These are phyloP conservation scores for Psilocybe sp. DNA, from an alignment of 768 basidiomycete species.

Conservation along the genomic window DNA sequence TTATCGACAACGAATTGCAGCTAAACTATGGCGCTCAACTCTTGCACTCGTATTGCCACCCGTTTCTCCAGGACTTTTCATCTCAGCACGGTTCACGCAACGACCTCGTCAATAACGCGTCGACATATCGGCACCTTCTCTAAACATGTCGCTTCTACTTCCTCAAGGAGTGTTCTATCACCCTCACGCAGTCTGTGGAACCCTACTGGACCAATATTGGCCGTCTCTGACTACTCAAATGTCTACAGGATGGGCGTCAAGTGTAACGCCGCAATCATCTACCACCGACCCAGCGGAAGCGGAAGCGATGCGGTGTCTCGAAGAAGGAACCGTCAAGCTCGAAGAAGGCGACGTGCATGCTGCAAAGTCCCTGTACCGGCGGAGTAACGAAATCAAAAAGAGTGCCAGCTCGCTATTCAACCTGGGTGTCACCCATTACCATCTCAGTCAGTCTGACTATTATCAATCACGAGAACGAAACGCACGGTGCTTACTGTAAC, in stretches of 20 bases:
- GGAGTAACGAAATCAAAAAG: slow-evolving; percentile 77
- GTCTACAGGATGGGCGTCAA: slow-evolving; percentile 71
- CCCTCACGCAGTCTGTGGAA: no score
- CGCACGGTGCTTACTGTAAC: not conserved
- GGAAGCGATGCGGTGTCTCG: slow-evolving; percentile 76
- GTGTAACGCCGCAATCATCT: slow-evolving; percentile 78
- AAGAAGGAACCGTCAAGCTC: slow-evolving; percentile 79
- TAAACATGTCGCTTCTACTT: no score
- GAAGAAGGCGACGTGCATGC: slow-evolving; percentile 84
- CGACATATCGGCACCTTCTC: no score
- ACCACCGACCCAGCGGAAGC: slow-evolving; percentile 78
- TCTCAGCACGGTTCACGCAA: no score
- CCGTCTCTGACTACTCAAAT: not conserved
- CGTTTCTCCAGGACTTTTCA: no score
- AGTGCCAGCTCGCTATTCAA: slow-evolving; percentile 84
- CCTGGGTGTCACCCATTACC: slow-evolving; percentile 86
- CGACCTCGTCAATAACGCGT: no score
- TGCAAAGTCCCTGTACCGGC: slow-evolving; percentile 73
- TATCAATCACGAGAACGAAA: not conserved
- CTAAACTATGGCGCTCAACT: no score
- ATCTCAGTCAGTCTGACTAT: slow-evolving; percentile 60
- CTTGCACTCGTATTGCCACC: no score
- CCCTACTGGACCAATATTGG: no score
- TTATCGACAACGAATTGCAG: no score
- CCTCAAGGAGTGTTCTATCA: no score